Evolutionary conservation across 1,284 basidiomycete species (phyloP).

Genomic region (Ustilago sp.): DNA sequence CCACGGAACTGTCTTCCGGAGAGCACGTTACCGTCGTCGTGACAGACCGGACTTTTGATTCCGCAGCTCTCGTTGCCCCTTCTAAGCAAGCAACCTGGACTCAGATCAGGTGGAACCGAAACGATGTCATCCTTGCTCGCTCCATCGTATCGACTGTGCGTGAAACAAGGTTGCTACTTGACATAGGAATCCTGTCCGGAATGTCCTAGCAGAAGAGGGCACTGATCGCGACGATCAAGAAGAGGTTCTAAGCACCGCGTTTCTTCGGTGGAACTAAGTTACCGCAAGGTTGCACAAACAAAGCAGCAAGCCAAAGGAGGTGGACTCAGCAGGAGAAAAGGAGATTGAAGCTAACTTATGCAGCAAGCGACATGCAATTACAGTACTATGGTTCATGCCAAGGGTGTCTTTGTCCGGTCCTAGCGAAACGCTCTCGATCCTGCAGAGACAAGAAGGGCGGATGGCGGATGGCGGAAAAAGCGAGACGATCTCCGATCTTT

Average conservation of each 20-base stretch:
- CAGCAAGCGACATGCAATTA: not conserved
- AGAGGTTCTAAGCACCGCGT: not conserved
- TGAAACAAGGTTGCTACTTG: not conserved
- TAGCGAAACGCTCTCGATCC: not conserved
- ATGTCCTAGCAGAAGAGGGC: not conserved
- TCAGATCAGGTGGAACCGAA: not conserved
- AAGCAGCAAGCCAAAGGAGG: not conserved
- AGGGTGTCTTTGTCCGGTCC: not conserved
- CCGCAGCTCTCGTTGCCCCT: not conserved
- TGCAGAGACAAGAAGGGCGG: not conserved
- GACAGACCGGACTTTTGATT: constrained; percentile 1
- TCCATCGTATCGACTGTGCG: no score
- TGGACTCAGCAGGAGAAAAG: not conserved
- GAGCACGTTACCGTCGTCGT: not conserved
- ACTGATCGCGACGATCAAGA: not conserved
- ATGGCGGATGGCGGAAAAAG: not conserved
- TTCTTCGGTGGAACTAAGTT: not conserved
- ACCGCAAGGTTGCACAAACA: not conserved
- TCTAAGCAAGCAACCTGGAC: not conserved
- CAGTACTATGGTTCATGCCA: not conserved
- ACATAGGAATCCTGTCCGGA: not conserved
- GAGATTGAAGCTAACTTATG: not conserved
- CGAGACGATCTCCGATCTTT: constrained; percentile 1
- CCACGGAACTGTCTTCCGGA: constrained; percentile 21
- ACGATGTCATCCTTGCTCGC: not conserved